These are phyloP conservation scores for Starmerella bombi DNA, from an alignment of 805 yeast species.

Conservation along the genomic window DNA sequence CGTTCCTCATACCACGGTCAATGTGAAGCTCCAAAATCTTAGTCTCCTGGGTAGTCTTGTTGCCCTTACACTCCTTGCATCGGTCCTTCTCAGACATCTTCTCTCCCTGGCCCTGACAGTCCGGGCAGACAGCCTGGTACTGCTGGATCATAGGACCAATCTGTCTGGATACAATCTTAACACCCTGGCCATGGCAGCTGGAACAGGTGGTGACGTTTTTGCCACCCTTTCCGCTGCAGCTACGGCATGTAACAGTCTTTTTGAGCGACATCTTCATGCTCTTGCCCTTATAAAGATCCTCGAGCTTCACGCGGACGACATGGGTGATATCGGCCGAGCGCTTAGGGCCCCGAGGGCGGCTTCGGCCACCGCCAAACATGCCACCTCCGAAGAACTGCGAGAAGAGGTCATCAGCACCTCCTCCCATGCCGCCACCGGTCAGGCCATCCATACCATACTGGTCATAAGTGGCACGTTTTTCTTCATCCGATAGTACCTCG, in stretches of 20 bases:
- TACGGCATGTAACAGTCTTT: conserved; percentile 75
- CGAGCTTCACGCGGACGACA: conserved; percentile 69
- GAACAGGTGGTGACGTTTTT: conserved; percentile 79
- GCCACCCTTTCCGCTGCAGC: conserved; percentile 95
- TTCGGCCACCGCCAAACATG: conserved; percentile 43
- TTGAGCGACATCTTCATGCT: conserved; percentile 86
- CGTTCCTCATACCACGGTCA: conserved; percentile 94
- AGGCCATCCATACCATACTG: conserved; percentile 88
- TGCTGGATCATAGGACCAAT: conserved; percentile 99
- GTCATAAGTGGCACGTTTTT: conserved; percentile 83
- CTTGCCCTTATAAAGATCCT: conserved; percentile 43
- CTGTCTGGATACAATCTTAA: conserved; percentile 84
- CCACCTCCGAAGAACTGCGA: conserved; percentile 74
- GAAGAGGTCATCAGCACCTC: conserved; percentile 61
- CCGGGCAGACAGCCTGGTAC: conserved; percentile 88
- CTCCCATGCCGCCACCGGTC: conserved; percentile 59
- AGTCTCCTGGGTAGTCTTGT: conserved; percentile 75
- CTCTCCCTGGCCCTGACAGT: conserved; percentile 86
- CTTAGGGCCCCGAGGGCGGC: conserved; percentile 68
- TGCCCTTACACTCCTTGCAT: conserved; percentile 78
- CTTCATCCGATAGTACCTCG: conserved; percentile 74
- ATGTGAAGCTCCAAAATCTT: conserved; percentile 88
- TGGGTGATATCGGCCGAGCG: conserved; percentile 88
- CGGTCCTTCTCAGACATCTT: conserved; percentile 74
- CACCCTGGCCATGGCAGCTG: conserved; percentile 83